Evolutionary conservation across 2,329 filamentous ascomycete genomes (phyloP).

Genomic region (Colletotrichum kahawae): DNA sequence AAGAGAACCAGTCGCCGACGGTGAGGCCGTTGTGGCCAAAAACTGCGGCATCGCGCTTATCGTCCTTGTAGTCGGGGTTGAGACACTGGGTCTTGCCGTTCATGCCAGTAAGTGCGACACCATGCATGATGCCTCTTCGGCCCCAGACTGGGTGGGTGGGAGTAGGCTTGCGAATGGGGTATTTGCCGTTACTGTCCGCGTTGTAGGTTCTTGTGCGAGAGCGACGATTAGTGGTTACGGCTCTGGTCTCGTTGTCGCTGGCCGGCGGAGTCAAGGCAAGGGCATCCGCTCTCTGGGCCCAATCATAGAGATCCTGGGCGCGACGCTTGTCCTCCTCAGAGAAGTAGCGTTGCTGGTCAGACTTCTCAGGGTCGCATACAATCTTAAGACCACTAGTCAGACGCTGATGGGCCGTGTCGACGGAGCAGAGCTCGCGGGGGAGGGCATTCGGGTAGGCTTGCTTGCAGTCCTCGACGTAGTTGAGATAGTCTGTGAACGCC

Average conservation of each 20-base stretch:
- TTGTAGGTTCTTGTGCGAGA: background rate
- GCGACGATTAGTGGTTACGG: background rate
- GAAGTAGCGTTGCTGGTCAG: background rate
- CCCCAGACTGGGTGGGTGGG: background rate
- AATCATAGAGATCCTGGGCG: background rate
- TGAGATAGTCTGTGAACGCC: background rate
- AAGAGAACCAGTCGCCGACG: constrained; percentile 57
- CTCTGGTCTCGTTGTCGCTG: background rate
- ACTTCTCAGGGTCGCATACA: background rate
- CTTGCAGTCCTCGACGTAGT: background rate
- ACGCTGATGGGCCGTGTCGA: background rate
- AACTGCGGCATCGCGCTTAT: background rate
- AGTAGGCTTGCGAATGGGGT: background rate
- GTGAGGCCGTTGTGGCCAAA: constrained; percentile 36
- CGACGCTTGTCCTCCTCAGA: background rate
- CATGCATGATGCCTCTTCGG: background rate
- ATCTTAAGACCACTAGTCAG: background rate
- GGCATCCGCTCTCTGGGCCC: background rate
- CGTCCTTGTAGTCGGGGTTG: background rate
- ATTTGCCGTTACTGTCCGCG: background rate
- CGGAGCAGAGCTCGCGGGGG: background rate
- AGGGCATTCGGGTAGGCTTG: background rate
- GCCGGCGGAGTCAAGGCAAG: background rate
- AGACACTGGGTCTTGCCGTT: background rate
- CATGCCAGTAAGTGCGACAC: background rate